These are phyloP conservation scores for Meyerozyma elateridarum DNA, from an alignment of 1,139 yeast species.

Conservation along the genomic window DNA sequence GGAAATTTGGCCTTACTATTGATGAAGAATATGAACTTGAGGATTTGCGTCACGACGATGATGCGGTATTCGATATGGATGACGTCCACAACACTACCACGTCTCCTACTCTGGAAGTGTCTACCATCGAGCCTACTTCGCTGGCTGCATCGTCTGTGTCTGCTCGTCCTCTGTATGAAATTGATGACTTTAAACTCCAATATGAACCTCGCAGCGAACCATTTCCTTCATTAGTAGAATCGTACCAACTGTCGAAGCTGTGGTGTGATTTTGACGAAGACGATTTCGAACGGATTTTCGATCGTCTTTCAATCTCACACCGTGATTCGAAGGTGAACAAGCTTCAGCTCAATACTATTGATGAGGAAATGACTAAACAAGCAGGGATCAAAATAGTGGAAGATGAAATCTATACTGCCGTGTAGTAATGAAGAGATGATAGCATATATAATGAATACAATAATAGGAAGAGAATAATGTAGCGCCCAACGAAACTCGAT, in stretches of 20 bases:
- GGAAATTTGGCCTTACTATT: slow-evolving; percentile 31
- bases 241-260: slow-evolving; percentile 26
- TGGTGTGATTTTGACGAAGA: slow-evolving; percentile 36
- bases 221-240: slow-evolving; percentile 29
- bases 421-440: too few relatives aligned
- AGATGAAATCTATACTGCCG: slow-evolving; percentile 1
- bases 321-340: slow-evolving; percentile 6
- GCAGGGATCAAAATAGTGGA: slow-evolving; percentile 2
- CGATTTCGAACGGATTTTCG: slow-evolving; percentile 13
- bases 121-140: slow-evolving; percentile 6
- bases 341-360: slow-evolving; percentile 6
- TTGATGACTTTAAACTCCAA: background rate
- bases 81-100: slow-evolving; percentile 15
- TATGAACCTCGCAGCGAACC: slow-evolving; percentile 6
- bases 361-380: slow-evolving; percentile 6
- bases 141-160: slow-evolving; percentile 7
- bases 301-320: slow-evolving; percentile 5
- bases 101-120: slow-evolving; percentile 7
- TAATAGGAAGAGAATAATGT: too few relatives aligned
- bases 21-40: slow-evolving; percentile 28
- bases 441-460: too few relatives aligned
- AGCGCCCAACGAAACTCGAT: too few relatives aligned
- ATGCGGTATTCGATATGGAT: slow-evolving; percentile 29
- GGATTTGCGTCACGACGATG: slow-evolving; percentile 11
- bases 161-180: background rate